A percentile compares a stretch with the other conserved stretches of the same genome.
Evolutionary conservation across 1,284 basidiomycete genomes (phyloP).

Genomic region (Wolfiporia cocos): DNA sequence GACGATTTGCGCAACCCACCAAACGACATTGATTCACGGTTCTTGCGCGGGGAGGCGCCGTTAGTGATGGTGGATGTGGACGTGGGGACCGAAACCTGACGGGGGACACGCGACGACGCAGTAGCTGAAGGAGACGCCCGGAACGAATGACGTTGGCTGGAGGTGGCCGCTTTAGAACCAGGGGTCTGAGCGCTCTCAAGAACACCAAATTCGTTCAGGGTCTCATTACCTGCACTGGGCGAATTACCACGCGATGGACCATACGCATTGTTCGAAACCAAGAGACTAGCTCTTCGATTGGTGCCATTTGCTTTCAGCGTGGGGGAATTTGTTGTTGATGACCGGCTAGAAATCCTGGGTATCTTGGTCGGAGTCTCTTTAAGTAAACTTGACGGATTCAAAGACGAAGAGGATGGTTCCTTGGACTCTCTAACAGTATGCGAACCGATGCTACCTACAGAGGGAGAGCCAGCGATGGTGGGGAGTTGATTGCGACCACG

Average conservation of each 20-base stretch:
- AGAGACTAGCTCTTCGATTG: conserved; percentile 58
- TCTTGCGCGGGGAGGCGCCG: conserved; percentile 52
- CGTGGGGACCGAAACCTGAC: conserved; percentile 52
- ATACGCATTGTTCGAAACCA: conserved; percentile 34
- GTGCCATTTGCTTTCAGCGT: conserved; percentile 48
- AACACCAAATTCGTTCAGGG: conserved; percentile 73
- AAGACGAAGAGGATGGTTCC: conserved; percentile 45
- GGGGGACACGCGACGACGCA: conserved; percentile 48
- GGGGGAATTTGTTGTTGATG: conserved; percentile 63
- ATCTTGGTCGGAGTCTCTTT: conserved; percentile 93
- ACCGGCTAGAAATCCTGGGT: conserved; percentile 82
- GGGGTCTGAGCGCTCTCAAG: conserved; percentile 51
- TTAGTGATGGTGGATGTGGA: conserved; percentile 41
- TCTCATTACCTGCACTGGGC: conserved; percentile 41
- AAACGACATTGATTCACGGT: conserved; percentile 72
- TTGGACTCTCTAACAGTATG: conserved; percentile 46
- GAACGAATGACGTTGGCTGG: conserved; percentile 39
- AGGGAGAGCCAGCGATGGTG: conserved; percentile 87
- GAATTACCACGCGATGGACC: conserved; percentile 59
- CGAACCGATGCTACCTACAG: conserved; percentile 55
- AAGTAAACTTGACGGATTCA: conserved; percentile 46
- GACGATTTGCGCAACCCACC: conserved; percentile 74
- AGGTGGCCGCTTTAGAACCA: conserved; percentile 26
- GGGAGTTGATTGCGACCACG: conserved; percentile 73
- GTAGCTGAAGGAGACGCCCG: conserved; percentile 47